These are phyloP conservation scores for Eimeria acervulina DNA, from an alignment of 169 alveolate species.

Conservation along the genomic window DNA sequence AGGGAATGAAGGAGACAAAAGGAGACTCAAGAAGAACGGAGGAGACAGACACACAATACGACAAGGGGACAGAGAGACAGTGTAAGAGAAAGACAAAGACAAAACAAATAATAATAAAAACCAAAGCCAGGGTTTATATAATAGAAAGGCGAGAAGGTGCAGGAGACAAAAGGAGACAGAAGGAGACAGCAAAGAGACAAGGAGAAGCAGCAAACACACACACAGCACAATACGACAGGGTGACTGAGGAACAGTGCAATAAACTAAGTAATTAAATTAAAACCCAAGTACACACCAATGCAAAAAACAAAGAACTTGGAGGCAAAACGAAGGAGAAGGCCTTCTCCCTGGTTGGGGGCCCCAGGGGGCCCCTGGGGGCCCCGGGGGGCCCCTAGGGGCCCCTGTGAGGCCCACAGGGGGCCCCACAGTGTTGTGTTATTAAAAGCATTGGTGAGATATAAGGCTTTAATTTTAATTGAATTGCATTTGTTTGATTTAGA, in stretches of 20 bases:
- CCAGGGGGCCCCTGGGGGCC: neutral
- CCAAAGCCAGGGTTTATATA: neutral
- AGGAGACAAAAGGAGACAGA: neutral
- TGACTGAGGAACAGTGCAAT: too few relatives aligned
- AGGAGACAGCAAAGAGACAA: neutral
- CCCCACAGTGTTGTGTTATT: neutral
- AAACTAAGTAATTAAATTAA: too few relatives aligned
- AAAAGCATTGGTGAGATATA: neutral
- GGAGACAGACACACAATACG: neutral
- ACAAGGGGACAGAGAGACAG: too few relatives aligned
- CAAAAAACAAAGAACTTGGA: too few relatives aligned
- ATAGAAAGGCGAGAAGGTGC: neutral
- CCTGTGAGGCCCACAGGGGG: neutral
- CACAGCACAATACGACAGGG: too few relatives aligned
- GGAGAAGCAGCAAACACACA: neutral
- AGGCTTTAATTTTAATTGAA: neutral
- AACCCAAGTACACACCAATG: too few relatives aligned
- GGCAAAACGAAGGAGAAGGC: too few relatives aligned
- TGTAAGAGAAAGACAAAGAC: neutral
- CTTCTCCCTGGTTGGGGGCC: neutral
- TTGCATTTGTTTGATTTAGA: neutral
- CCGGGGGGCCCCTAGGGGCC: constrained; percentile 3
- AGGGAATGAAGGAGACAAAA: neutral
- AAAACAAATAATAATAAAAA: neutral
- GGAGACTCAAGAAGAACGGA: neutral